Percentiles rank a stretch among this genome's conserved stretches.
Evolutionary conservation across 2,329 filamentous ascomycete species (phyloP).

Genomic region (Tolypocladium inflatum): DNA sequence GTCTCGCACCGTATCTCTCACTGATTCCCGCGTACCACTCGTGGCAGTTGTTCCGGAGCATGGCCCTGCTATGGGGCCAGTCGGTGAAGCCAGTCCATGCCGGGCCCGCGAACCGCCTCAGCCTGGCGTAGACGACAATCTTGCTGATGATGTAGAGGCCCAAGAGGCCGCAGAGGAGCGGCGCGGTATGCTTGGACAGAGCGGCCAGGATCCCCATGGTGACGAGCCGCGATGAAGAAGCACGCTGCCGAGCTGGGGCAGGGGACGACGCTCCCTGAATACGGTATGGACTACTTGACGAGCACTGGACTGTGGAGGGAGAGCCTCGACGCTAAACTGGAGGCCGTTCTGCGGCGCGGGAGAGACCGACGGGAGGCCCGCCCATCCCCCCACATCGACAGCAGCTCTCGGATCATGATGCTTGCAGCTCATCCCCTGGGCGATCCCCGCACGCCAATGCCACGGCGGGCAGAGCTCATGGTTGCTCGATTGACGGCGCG

Average conservation of each 20-base stretch:
- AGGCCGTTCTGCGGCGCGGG: background rate
- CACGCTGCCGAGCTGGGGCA: background rate
- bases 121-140: conserved; percentile 3
- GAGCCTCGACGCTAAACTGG: background rate
- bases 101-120: conserved; percentile 14
- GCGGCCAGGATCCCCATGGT: background rate
- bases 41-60: conserved; percentile 11
- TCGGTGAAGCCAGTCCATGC: conserved; percentile 10
- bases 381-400: background rate
- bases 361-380: background rate
- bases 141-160: background rate
- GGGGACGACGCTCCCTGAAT: background rate
- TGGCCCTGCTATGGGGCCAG: conserved; percentile 13
- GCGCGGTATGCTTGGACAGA: background rate
- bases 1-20: conserved; percentile 13
- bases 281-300: background rate
- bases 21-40: conserved; percentile 15
- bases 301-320: background rate
- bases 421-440: background rate
- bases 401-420: background rate
- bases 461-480: background rate
- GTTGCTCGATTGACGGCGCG: background rate
- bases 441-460: background rate
- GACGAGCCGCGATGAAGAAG: background rate
- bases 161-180: background rate